These are phyloP conservation scores for Blastosporella zonata DNA, from an alignment of 1,284 basidiomycete genomes.

Conservation along the genomic window DNA sequence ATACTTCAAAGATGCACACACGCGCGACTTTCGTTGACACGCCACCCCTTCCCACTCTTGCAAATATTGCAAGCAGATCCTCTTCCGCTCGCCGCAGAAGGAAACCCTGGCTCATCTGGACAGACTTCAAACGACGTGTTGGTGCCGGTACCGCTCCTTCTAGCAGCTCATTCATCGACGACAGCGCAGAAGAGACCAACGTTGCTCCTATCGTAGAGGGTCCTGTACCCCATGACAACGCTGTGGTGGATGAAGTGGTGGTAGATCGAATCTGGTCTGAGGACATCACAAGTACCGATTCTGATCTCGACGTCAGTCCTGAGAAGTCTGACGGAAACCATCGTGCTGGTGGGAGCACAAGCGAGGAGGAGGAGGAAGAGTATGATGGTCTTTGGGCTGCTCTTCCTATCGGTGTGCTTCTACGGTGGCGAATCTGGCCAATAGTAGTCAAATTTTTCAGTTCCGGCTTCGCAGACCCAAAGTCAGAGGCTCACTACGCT, in stretches of 20 bases:
- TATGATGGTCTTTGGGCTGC: slow-evolving; percentile 26
- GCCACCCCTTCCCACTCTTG: slow-evolving; percentile 26
- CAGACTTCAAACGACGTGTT: slow-evolving; percentile 34
- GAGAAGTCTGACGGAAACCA: slow-evolving; percentile 45
- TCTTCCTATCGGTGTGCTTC: slow-evolving; percentile 25
- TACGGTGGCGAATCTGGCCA: slow-evolving; percentile 37
- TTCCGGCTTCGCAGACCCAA: slow-evolving; percentile 53
- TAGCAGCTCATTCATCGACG: slow-evolving; percentile 34
- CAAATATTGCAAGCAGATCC: slow-evolving; percentile 15
- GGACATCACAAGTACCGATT: slow-evolving; percentile 49
- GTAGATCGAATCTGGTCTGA: slow-evolving; percentile 68
- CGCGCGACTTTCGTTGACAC: slow-evolving; percentile 26
- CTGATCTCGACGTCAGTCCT: slow-evolving; percentile 45
- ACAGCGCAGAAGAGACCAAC: slow-evolving; percentile 41
- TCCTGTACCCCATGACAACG: slow-evolving; percentile 25
- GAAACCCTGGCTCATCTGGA: slow-evolving; percentile 33
- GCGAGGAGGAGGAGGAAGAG: slow-evolving; percentile 31
- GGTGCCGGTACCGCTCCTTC: slow-evolving; percentile 40
- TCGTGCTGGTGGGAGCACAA: slow-evolving; percentile 24
- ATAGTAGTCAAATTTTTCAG: slow-evolving; percentile 48
- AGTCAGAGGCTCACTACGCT: slow-evolving; percentile 56
- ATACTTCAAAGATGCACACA: slow-evolving; percentile 22
- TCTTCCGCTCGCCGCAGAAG: slow-evolving; percentile 20
- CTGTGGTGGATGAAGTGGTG: slow-evolving; percentile 63
- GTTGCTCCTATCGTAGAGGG: slow-evolving; percentile 25